phyloP scores from a whole-genome alignment of 2,329 filamentous ascomycete genomes.

The Cladosporium cucumerinum region DNA sequence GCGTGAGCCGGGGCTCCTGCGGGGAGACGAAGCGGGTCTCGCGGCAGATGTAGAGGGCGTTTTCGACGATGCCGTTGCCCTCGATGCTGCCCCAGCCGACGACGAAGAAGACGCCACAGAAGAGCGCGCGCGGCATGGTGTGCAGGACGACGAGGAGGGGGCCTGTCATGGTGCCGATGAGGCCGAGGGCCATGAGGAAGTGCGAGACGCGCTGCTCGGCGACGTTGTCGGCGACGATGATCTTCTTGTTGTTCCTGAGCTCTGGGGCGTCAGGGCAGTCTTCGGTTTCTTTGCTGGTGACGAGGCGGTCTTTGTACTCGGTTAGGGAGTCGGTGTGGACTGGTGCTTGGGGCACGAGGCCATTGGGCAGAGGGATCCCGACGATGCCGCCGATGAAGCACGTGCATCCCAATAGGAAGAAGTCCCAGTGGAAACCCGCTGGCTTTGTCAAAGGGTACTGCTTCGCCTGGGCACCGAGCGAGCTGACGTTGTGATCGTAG shows the following conservation, averaged over 20 bases:
- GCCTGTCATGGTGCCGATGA: slow-evolving; percentile 56
- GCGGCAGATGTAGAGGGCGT: slow-evolving; percentile 48
- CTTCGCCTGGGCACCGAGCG: slow-evolving; percentile 54
- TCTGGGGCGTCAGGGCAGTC: slow-evolving; percentile 34
- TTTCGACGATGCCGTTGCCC: slow-evolving; percentile 52
- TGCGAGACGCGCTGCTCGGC: slow-evolving; percentile 57
- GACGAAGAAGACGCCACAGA: slow-evolving; percentile 57
- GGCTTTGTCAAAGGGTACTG: slow-evolving; percentile 57
- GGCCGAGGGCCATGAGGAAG: slow-evolving; percentile 53
- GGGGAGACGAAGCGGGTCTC: slow-evolving; percentile 49
- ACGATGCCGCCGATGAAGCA: slow-evolving; percentile 56
- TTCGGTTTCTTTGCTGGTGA: slow-evolving; percentile 44
- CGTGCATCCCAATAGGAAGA: slow-evolving; percentile 56
- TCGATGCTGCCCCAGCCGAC: slow-evolving; percentile 53
- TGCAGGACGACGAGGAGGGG: slow-evolving; percentile 53
- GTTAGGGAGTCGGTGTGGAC: slow-evolving; percentile 56
- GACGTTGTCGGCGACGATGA: slow-evolving; percentile 46
- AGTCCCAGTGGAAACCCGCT: slow-evolving; percentile 60
- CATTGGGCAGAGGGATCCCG: slow-evolving; percentile 57
- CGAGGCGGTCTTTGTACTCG: slow-evolving; percentile 40
- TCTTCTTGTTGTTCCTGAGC: slow-evolving; percentile 43
- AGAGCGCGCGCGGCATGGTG: slow-evolving; percentile 53
- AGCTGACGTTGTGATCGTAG: slow-evolving; percentile 56
- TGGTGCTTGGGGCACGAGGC: slow-evolving; percentile 58
- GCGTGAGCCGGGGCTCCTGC: slow-evolving; percentile 45